A percentile compares a stretch with the other conserved stretches of the same genome.
Conservation (phyloP, 768 basidiomycete species). For the Naganishia randhawae region DNA sequence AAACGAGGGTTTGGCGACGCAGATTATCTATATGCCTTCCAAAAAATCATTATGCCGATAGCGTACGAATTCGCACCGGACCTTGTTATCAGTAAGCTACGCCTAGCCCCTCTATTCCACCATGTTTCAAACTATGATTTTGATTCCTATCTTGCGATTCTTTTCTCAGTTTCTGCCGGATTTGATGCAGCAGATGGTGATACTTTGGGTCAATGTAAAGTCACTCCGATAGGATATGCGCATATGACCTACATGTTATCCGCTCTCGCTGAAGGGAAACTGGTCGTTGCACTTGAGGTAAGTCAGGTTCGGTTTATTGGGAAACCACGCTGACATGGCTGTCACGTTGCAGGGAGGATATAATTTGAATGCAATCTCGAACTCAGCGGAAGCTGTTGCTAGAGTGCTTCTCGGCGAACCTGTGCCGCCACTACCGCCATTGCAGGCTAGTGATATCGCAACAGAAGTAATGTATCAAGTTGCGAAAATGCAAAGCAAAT, state of each 20-base stretch:
- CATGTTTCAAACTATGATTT: neutral
- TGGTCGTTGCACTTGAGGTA: constrained; percentile 93
- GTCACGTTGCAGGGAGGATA: constrained; percentile 78
- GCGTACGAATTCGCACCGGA: constrained; percentile 95
- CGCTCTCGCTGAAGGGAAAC: constrained; percentile 75
- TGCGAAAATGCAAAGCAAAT: constrained; percentile 77
- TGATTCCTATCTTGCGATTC: neutral
- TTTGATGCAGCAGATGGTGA: constrained; percentile 96
- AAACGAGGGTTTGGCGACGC: constrained; percentile 81
- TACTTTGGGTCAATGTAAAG: constrained; percentile 81
- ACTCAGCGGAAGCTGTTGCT: constrained; percentile 80
- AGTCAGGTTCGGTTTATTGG: constrained; percentile 26
- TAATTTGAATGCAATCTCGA: constrained; percentile 80
- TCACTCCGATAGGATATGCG: constrained; percentile 86
- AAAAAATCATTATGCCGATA: constrained; percentile 92
- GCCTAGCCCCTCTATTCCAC: neutral
- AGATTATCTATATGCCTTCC: constrained; percentile 95
- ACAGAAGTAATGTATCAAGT: constrained; percentile 88
- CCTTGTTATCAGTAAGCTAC: constrained; percentile 81
- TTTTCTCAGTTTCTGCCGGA: constrained; percentile 96
- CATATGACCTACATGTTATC: constrained; percentile 99
- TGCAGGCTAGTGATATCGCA: constrained; percentile 70
- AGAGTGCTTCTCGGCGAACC: constrained; percentile 83
- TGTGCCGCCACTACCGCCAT: constrained; percentile 67
- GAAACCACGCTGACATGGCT: neutral